phyloP scores from a whole-genome alignment of 441 rosid species.

The Erysimum cheiri region DNA sequence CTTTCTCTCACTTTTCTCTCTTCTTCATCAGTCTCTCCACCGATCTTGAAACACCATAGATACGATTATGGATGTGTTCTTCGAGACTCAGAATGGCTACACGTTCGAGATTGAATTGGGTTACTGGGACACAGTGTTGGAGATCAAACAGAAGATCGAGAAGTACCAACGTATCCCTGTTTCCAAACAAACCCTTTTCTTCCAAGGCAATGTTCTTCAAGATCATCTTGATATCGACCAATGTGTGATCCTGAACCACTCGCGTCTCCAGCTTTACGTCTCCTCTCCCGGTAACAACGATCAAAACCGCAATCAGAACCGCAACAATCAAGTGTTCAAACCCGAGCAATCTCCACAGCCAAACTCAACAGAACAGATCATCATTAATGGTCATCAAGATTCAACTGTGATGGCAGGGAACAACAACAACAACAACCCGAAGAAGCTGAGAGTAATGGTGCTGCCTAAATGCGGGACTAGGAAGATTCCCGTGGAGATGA shows the following conservation, averaged over 20 bases:
- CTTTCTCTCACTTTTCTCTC: not conserved
- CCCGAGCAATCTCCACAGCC: constrained; percentile 45
- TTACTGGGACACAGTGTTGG: constrained; percentile 71
- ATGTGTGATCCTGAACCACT: constrained; percentile 65
- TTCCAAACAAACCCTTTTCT: constrained; percentile 61
- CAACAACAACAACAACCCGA: constrained; percentile 16
- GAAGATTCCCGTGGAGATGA: constrained; percentile 74
- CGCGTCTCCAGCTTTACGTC: constrained; percentile 59
- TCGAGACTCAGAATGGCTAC: constrained; percentile 70
- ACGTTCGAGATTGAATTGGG: constrained; percentile 77
- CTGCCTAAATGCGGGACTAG: constrained; percentile 59
- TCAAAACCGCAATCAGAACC: constrained; percentile 2
- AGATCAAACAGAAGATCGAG: constrained; percentile 76
- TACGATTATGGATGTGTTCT: constrained; percentile 64
- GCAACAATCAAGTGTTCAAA: constrained; percentile 25
- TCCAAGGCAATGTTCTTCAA: constrained; percentile 66
- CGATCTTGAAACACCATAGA: not conserved
- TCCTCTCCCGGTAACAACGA: constrained; percentile 32
- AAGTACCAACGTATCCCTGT: constrained; percentile 71
- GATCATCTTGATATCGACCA: constrained; percentile 66
- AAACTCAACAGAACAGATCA: constrained; percentile 45
- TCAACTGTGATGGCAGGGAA: constrained; percentile 33
- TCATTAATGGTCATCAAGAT: constrained; percentile 25
- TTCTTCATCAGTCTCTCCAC: constrained; percentile 6
- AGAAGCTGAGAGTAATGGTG: constrained; percentile 72